Evolutionary conservation across 2,329 filamentous ascomycete species (phyloP).

Genomic region (Alternaria postmessia): DNA sequence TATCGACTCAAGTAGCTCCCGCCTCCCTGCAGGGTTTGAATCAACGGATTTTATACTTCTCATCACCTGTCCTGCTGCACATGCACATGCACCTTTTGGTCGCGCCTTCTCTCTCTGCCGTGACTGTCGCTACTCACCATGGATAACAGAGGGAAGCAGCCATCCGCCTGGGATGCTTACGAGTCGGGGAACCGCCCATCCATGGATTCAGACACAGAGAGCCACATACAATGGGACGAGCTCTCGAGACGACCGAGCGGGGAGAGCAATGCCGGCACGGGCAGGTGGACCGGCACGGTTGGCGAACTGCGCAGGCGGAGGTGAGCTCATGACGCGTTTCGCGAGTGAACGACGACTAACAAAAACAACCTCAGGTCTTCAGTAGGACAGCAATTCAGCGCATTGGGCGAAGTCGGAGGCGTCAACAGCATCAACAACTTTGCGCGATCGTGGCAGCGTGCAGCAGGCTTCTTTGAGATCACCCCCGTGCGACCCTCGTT

Average conservation of each 20-base stretch:
- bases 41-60: conserved; percentile 30
- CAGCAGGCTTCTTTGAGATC: conserved; percentile 86
- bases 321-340: conserved; percentile 24
- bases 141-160: conserved; percentile 52
- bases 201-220: conserved; percentile 47
- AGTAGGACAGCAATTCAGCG: conserved; percentile 59
- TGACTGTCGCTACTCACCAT: conserved; percentile 31
- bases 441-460: conserved; percentile 89
- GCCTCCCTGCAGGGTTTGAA: conserved; percentile 37
- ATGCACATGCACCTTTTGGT: conserved; percentile 11
- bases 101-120: conserved; percentile 2
- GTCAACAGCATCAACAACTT: conserved; percentile 96
- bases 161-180: conserved; percentile 58
- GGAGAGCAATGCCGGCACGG: conserved; percentile 40
- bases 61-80: conserved; percentile 11
- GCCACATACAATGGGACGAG: conserved; percentile 51
- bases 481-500: conserved; percentile 81
- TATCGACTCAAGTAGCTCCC: conserved; percentile 42
- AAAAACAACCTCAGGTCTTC: conserved; percentile 50
- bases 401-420: conserved; percentile 76
- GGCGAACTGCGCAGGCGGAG: conserved; percentile 50
- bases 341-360: conserved; percentile 12
- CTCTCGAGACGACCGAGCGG: conserved; percentile 42
- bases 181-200: conserved; percentile 55
- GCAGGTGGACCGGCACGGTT: conserved; percentile 30